Evolutionary conservation across 2,329 filamentous ascomycete species (phyloP).

Genomic region (Aspergillus fischeri): DNA sequence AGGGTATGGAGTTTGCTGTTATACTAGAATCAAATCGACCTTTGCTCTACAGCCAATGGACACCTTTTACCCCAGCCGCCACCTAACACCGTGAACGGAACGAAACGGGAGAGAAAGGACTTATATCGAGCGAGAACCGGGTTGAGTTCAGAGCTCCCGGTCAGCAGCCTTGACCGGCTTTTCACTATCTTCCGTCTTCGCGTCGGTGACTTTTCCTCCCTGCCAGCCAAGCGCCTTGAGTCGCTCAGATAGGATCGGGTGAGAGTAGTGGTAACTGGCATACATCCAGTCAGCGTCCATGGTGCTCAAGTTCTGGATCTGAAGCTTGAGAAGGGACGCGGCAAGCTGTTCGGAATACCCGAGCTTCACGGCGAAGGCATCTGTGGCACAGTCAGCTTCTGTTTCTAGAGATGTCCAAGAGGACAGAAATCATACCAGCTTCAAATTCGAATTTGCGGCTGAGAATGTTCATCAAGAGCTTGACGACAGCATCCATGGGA

Average conservation of each 20-base stretch:
- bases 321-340: slow-evolving; percentile 87
- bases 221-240: slow-evolving; percentile 88
- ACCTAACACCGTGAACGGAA: slow-evolving; percentile 11
- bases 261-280: slow-evolving; percentile 96
- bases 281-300: slow-evolving; percentile 99
- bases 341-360: slow-evolving; percentile 83
- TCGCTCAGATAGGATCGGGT: slow-evolving; percentile 91
- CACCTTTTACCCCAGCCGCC: not conserved
- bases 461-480: slow-evolving; percentile 92
- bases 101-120: slow-evolving; percentile 3
- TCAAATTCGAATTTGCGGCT: slow-evolving; percentile 95
- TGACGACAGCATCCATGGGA: slow-evolving; percentile 90
- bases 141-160: slow-evolving; percentile 61
- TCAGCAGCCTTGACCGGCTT: slow-evolving; percentile 67
- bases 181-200: slow-evolving; percentile 51
- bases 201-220: slow-evolving; percentile 48
- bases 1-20: not conserved
- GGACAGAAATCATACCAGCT: slow-evolving; percentile 56
- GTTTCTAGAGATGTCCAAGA: slow-evolving; percentile 2
- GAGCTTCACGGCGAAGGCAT: slow-evolving; percentile 79
- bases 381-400: slow-evolving; percentile 36
- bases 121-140: not conserved
- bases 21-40: not conserved
- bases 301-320: slow-evolving; percentile 95
- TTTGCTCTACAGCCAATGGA: slow-evolving; percentile 3